These are phyloP conservation scores for Leishmania martiniquensis DNA, from an alignment of 208 protist genomes.

Conservation along the genomic window DNA sequence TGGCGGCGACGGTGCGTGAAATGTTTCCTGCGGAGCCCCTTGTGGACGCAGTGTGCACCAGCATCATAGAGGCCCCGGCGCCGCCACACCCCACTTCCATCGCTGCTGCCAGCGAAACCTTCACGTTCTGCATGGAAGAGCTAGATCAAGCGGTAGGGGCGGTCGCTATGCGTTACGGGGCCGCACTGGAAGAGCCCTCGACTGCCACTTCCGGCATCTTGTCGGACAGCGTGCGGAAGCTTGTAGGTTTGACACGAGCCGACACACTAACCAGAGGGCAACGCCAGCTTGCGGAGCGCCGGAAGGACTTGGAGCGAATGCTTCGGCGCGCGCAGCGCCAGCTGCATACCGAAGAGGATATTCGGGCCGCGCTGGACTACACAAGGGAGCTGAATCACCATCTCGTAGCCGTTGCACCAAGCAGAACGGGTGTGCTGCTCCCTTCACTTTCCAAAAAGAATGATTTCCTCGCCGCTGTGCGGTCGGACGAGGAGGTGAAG, in stretches of 20 bases:
- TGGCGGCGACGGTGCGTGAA: constrained; percentile 54
- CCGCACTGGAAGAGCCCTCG: constrained; percentile 5
- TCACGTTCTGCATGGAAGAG: constrained; percentile 80
- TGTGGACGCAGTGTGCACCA: constrained; percentile 62
- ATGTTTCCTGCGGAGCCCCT: constrained; percentile 74
- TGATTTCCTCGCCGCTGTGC: constrained; percentile 30
- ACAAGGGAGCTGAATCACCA: constrained; percentile 24
- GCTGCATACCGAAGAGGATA: constrained; percentile 72
- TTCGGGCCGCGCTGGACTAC: constrained; percentile 61
- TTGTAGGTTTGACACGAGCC: constrained; percentile 23
- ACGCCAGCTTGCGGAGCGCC: constrained; percentile 51
- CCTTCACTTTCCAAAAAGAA: not conserved
- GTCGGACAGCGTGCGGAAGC: constrained; percentile 45
- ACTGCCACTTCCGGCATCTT: constrained; percentile 38
- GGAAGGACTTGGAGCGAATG: constrained; percentile 41
- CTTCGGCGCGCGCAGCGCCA: constrained; percentile 54
- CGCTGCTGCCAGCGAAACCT: constrained; percentile 57
- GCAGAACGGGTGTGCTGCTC: not conserved
- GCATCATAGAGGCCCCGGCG: constrained; percentile 28
- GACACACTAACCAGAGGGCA: constrained; percentile 48
- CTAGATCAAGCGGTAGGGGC: constrained; percentile 53
- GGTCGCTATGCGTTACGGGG: constrained; percentile 26
- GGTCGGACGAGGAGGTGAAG: constrained; percentile 42
- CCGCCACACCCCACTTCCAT: constrained; percentile 46
- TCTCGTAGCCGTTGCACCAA: not conserved